Evolutionary conservation across 2,329 filamentous ascomycete genomes (phyloP), one percentile per base, ranked within the genome.

Genomic region (Beauveria pseudobassiana): DNA sequence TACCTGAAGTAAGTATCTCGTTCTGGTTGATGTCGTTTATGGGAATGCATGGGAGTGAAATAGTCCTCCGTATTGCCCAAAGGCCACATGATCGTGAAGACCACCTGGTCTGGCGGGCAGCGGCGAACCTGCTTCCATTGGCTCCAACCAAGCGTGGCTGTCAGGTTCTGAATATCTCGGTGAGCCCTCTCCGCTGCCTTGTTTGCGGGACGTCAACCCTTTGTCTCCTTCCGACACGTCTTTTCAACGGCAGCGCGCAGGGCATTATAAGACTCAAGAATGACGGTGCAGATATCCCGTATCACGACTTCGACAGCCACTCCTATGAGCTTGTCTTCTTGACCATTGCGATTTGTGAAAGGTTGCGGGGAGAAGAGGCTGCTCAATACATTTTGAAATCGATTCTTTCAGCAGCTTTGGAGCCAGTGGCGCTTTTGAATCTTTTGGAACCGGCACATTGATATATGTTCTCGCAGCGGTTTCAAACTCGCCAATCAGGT

Each of bases 21-120:
- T 30, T n/a, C 10, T 5, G 3, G 9, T 42, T 30, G 22, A 55
- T 58, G 20, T 54, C 14, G n/a, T 68, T 63, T 2, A 70, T 63
- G 3, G 70, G 64, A n/a, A 68, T 67, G 24, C 73, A 75, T 2
- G 0, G 73, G 73, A 14, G 68, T 57, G 68, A 70, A 77, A 66
- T 85, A 82, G 67, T 88, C 85, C 28, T 83, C 76, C 0, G 73
- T 67, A 0, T 72, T 75, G 0, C 85, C 85, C 69, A 79, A 75
- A 0, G 85, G 86, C 85, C 85, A 88, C 67, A 88, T 86, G 1
- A 84, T 84, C n/a, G 87, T 75, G 51, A 83, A 78, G 64, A 85
- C 85, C 3, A 86, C 70, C 70, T 88, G 80, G 50, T 82, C 77
- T 8, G 76, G 74, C 0, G 67, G 70, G 67, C 86, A 88, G 1